phyloP scores from a whole-genome alignment of 2,329 filamentous ascomycete genomes.

The Ascochyta viciae-villosae region DNA sequence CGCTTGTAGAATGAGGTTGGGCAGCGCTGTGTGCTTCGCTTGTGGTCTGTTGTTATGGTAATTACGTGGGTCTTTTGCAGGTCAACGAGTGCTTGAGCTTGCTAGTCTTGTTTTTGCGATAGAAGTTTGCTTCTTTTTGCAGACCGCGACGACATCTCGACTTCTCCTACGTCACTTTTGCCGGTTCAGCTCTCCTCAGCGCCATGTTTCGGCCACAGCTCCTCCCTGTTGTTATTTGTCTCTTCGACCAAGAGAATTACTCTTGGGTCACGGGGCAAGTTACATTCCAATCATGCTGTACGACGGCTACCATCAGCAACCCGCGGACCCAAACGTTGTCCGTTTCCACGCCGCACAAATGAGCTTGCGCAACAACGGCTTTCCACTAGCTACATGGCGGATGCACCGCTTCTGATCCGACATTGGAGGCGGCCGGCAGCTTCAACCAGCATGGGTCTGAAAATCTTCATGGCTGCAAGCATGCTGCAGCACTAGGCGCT shows the following conservation, averaged over 20 bases:
- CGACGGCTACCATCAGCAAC: constrained; percentile 30
- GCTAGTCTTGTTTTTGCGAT: constrained; percentile 9
- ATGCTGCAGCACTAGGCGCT: constrained; percentile 37
- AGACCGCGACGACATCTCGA: constrained; percentile 9
- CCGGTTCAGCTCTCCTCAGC: constrained; percentile 5
- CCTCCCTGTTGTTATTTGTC: constrained; percentile 25
- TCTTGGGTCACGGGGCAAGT: constrained; percentile 29
- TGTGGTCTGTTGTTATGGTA: constrained; percentile 4
- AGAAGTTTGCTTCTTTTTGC: constrained; percentile 9
- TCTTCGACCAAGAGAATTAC: constrained; percentile 23
- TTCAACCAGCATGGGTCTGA: constrained; percentile 23
- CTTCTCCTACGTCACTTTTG: constrained; percentile 12
- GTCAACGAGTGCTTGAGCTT: constrained; percentile 1
- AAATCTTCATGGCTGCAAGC: constrained; percentile 29
- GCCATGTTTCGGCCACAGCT: constrained; percentile 18
- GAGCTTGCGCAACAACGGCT: constrained; percentile 38
- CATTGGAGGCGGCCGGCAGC: constrained; percentile 18
- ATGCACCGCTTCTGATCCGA: constrained; percentile 41
- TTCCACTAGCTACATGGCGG: constrained; percentile 39
- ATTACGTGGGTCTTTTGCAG: constrained; percentile 14
- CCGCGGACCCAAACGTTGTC: constrained; percentile 25
- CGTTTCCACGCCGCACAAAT: constrained; percentile 32
- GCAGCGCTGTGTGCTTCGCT: constrained; percentile 4
- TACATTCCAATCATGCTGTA: constrained; percentile 45
- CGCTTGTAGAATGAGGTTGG: constrained; percentile 13